Conservation (phyloP, 352 stramenopile genomes). For the Phytopythium delawarense region DNA sequence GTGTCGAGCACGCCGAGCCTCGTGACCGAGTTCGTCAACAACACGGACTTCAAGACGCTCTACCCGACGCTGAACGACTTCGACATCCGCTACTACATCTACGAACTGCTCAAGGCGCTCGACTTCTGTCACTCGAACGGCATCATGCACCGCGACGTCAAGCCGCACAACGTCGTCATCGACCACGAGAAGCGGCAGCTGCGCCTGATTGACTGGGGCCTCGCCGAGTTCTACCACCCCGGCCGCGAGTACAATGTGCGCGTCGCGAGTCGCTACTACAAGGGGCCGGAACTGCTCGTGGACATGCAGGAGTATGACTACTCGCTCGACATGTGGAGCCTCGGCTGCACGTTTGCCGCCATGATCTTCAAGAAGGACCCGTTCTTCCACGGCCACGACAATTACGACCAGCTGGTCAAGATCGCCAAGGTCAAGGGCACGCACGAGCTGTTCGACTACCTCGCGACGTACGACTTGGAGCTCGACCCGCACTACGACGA, state of each 20-base stretch:
- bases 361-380: slow-evolving; percentile 99
- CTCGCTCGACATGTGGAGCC: slow-evolving; percentile 98
- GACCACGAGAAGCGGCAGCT: slow-evolving; percentile 98
- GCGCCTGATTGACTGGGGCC: slow-evolving; percentile 98
- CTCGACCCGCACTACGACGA: slow-evolving; percentile 98
- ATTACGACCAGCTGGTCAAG: slow-evolving; percentile 99
- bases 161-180: slow-evolving; percentile 99
- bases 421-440: slow-evolving; percentile 98
- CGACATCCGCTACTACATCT: slow-evolving; percentile 99
- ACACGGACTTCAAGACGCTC: slow-evolving; percentile 99
- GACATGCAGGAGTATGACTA: slow-evolving; percentile 99
- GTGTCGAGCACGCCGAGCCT: slow-evolving; percentile 98
- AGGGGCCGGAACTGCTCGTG: slow-evolving; percentile 97
- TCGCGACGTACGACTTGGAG: slow-evolving; percentile 99
- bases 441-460: slow-evolving; percentile 98
- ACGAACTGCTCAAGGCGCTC: slow-evolving; percentile 93
- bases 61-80: slow-evolving; percentile 98
- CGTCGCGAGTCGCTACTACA: slow-evolving; percentile 99
- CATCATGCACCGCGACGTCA: slow-evolving; percentile 99
- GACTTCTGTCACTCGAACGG: slow-evolving; percentile 99
- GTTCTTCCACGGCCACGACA: slow-evolving; percentile 99
- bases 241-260: slow-evolving; percentile 99
- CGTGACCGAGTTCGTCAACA: slow-evolving; percentile 99
- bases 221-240: slow-evolving; percentile 99
- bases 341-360: slow-evolving; percentile 99